phyloP scores from a whole-genome alignment of 495 filamentous ascomycete genomes.

The Glonium stellatum region DNA sequence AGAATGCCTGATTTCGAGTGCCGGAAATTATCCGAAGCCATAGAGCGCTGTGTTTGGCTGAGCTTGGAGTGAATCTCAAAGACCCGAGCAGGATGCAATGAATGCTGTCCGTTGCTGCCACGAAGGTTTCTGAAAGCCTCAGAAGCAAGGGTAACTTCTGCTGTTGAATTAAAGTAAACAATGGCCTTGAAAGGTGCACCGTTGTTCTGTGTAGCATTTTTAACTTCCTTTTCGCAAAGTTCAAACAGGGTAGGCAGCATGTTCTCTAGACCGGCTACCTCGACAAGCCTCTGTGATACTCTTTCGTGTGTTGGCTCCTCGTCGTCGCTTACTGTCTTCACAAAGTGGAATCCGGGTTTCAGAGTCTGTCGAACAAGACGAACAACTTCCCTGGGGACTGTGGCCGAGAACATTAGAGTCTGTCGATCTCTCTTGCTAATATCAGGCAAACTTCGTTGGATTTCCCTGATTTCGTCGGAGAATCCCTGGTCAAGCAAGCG shows the following conservation, averaged over 20 bases:
- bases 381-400: slow-evolving; percentile 77
- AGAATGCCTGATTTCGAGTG: slow-evolving; percentile 58
- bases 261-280: slow-evolving; percentile 64
- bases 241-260: slow-evolving; percentile 68
- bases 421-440: slow-evolving; percentile 60
- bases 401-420: slow-evolving; percentile 90
- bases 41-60: slow-evolving; percentile 58
- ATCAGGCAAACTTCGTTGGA: slow-evolving; percentile 59
- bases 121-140: slow-evolving; percentile 53
- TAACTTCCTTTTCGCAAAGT: slow-evolving; percentile 53
- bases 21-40: slow-evolving; percentile 65
- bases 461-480: slow-evolving; percentile 63
- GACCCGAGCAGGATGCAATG: slow-evolving; percentile 41
- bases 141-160: slow-evolving; percentile 56
- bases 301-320: slow-evolving; percentile 77
- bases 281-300: slow-evolving; percentile 70
- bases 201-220: slow-evolving; percentile 31
- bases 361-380: slow-evolving; percentile 61
- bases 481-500: slow-evolving; percentile 88
- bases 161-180: slow-evolving; percentile 77
- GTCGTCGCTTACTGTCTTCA: slow-evolving; percentile 72
- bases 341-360: slow-evolving; percentile 69
- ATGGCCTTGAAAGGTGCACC: slow-evolving; percentile 83
- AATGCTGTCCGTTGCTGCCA: slow-evolving; percentile 23
- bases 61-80: slow-evolving; percentile 76